Evolutionary conservation across 2,329 filamentous ascomycete species (phyloP), one percentile per base, ranked within the genome.

Genomic region (Colletotrichum trifolii): DNA sequence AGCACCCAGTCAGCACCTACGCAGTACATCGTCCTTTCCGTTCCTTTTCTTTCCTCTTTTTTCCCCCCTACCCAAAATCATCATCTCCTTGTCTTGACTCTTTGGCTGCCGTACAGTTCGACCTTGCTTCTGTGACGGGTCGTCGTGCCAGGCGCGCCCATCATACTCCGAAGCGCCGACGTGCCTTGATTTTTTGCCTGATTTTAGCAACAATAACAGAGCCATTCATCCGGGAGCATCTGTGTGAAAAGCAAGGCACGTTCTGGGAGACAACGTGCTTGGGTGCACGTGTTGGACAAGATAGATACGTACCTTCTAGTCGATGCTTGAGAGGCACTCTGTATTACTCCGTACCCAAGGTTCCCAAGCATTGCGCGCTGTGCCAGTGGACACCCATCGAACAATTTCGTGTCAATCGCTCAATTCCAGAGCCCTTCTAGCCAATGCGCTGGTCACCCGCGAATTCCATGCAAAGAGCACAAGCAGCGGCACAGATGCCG

Each of bases 381-480:
- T 55, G 62, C 58, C 55, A 50, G 45, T 54, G 15, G 9, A 10
- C 43, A 39, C 17, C 40, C 46, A 52, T 50, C 52, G 58, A n/a
- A 11, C n/a, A 56, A 9, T 46, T 52, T 53, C 52, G 52, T 52
- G 46, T 46, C 40, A 52, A 62, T 65, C 62, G 57, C 50, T 46
- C 50, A 55, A 50, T 55, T 47, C 34, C n/a, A 15, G 25, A 45
- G 47, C 43, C 33, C 33, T 47, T 39, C 40, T 46, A 35, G 62
- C 62, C 62, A 65, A 65, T 61, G 62, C 62, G 56, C 56, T 43
- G 42, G 13, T 55, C 54, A 40, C 25, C 46, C 55, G 42, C 55
- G 55, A 54, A 25, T 40, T 12, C 38, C 33, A 35, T 54, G 55
- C 42, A 49, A 34, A 47, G 45, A 38, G 49, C 62, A 56, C 60